These are phyloP conservation scores for Lodderomyces beijingensis DNA, from an alignment of 1,139 yeast genomes.

Conservation along the genomic window DNA sequence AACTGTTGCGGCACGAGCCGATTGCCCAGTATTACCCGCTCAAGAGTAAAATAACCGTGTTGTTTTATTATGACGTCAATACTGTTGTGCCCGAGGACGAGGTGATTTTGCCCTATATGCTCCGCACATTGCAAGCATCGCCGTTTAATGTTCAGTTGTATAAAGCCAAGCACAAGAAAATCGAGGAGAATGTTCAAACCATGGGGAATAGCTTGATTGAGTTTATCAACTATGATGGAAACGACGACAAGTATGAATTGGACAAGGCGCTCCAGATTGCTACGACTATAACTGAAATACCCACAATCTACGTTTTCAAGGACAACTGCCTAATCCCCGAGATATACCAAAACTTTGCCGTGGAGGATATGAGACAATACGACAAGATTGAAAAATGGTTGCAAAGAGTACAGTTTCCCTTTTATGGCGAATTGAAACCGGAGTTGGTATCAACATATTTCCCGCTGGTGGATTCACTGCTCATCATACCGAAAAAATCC, in stretches of 20 bases:
- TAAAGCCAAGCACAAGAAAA: constrained; percentile 44
- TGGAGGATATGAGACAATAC: constrained; percentile 55
- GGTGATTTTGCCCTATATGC: constrained; percentile 52
- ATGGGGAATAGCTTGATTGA: constrained; percentile 43
- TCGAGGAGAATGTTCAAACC: constrained; percentile 33
- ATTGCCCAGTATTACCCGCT: constrained; percentile 38
- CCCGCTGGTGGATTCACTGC: constrained; percentile 1
- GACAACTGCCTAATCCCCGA: constrained; percentile 50
- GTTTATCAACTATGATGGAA: constrained; percentile 37
- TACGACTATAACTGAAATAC: constrained; percentile 53
- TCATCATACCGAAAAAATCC: neutral
- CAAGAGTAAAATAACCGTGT: constrained; percentile 41
- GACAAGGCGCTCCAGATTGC: constrained; percentile 46
- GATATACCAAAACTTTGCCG: constrained; percentile 56
- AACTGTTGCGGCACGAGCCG: constrained; percentile 30
- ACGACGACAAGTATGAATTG: constrained; percentile 23
- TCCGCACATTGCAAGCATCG: constrained; percentile 53
- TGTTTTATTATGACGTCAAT: constrained; percentile 51
- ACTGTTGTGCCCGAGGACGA: constrained; percentile 56
- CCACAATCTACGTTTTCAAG: constrained; percentile 57
- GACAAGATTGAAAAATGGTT: constrained; percentile 48
- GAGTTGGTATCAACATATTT: constrained; percentile 32
- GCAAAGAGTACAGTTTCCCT: constrained; percentile 43
- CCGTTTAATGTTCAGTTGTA: constrained; percentile 53
- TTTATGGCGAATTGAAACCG: constrained; percentile 48